Evolutionary conservation across 2,329 filamentous ascomycete species (phyloP), one percentile per base, ranked within the genome.

Genomic region (Fusarium proliferatum): DNA sequence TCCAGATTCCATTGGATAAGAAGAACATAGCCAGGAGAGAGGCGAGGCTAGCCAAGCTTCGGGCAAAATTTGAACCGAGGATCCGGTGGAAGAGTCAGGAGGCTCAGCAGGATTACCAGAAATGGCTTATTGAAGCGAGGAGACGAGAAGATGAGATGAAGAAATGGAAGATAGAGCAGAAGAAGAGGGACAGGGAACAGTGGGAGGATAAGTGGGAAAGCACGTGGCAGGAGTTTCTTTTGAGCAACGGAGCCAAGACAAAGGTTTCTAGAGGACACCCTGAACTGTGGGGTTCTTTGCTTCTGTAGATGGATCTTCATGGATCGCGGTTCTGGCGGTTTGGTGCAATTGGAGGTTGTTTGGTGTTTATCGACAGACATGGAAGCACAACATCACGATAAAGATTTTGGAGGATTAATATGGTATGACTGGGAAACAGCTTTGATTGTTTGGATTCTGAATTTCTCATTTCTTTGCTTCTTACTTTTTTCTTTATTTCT

Each of bases 361-460:
- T 16, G 4, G 9, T 10, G 48, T 23, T 34, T 19, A 23, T 2
- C 0, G 11, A 23, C 9, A 8, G 21, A 10, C 6, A 23, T 13
- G 21, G 28, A 33, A 9, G 16, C 10, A 16, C 7, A 9, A 28
- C 28, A 28, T 10, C 28, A 28, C 28, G 28, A 28, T 28, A 26
- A 28, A 28, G 28, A 30, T 17, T 52, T 15, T 19, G 30, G 30
- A 36, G 30, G 12, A 19, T 36, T 38, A 8, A 28, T 12, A 9
- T 28, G 17, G 6, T 0, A 13, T 10, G 6, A 10, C 6, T 19
- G 11, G n/a, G 11, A 26, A 34, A 4, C 6, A 9, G 3, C 13
- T 7, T 51, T 13, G 5, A 5, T 10, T 10, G 2, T 3, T 34
- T 17, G 21, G 5, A 23, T 9, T 0, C 4, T 28, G 8, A 10